Evolutionary conservation across 176 grass and related monocot genomes (phyloP).

Genomic region (Zizania latifolia): DNA sequence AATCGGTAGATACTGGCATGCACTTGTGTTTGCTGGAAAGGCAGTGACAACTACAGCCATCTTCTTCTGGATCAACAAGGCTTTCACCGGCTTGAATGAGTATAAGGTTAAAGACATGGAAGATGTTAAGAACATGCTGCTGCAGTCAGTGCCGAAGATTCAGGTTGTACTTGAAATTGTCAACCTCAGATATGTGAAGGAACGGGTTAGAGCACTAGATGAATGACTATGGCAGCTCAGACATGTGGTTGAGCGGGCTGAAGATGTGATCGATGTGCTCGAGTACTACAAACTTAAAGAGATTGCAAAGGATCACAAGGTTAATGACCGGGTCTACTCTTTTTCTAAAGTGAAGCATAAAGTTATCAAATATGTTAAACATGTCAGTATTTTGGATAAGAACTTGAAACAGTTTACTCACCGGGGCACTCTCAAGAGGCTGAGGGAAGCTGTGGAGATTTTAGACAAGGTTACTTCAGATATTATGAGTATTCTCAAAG

Average conservation of each 20-base stretch:
- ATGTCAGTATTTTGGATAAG: neutral
- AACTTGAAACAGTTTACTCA: slow-evolving; percentile 9
- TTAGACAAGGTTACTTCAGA: slow-evolving; percentile 16
- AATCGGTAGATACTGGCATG: neutral
- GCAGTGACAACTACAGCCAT: slow-evolving; percentile 18
- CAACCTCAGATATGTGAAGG: neutral
- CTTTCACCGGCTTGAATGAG: neutral
- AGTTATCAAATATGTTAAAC: slow-evolving; percentile 18
- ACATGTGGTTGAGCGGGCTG: slow-evolving; percentile 20
- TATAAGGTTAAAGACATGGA: neutral
- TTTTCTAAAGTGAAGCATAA: neutral
- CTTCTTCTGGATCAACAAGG: slow-evolving; percentile 8
- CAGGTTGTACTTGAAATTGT: neutral
- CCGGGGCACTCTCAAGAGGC: slow-evolving; percentile 14
- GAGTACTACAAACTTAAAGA: slow-evolving; percentile 33
- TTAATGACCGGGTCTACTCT: slow-evolving; percentile 22
- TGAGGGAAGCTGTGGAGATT: slow-evolving; percentile 12
- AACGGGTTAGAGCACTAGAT: slow-evolving; percentile 8
- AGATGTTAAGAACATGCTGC: neutral
- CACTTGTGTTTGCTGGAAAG: neutral
- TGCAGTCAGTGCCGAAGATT: slow-evolving; percentile 2
- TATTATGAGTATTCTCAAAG: neutral
- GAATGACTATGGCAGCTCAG: slow-evolving; percentile 36
- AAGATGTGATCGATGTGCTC: slow-evolving; percentile 25
- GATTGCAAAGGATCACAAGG: neutral